Base-by-base conservation (phyloP, 305 asterid genomes). In the Fraxinus ornus region DNA sequence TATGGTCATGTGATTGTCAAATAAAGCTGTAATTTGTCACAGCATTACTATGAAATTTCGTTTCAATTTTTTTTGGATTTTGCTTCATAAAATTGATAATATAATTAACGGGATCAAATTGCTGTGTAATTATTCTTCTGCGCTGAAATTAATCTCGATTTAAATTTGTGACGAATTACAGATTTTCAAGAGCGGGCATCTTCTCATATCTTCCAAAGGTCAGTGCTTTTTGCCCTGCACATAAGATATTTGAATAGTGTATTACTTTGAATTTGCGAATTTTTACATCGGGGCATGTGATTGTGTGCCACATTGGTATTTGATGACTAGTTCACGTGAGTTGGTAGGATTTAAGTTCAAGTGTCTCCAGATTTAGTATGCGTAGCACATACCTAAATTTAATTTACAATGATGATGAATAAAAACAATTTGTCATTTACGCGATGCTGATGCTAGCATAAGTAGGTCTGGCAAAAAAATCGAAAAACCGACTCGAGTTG, bases 181-280 rank as follows among this genome's bases (percentile, higher is more conserved):
- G 99, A 91, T 96, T 85, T 96, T 94, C 97, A 96, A 94, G 94
- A 96, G 98, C 78, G 99, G 99, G 84, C 98, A 95, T 79, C 94
- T 96, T 57, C 94, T 96, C 87, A 94, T 96, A 87, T 96, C 99
- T 80, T 94, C 99, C 26, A 96, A 92, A 92, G 99, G 99, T 94
- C 83, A 81, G 97, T 87, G 79, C 78, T 79, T 80, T 79, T 84
- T 26, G 66, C 44, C 80, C 70, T 3, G 19, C 78, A 76, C 24
- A 35, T 22, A 41, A 47, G 72, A 24, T 28, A 41, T 15, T 26
- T 70, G 83, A 37, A 36, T 7, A 47, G 24, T 7, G 21, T 49
- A 19, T 6, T 9, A 37, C 12, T 80, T 80, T 21, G 68, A 33
- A 80, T 52, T 47, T 35, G 78, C 24, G 12, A 28, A 19, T 30